Base-by-base conservation (phyloP, 352 stramenopile species). In the Pythium sukuiense region DNA sequence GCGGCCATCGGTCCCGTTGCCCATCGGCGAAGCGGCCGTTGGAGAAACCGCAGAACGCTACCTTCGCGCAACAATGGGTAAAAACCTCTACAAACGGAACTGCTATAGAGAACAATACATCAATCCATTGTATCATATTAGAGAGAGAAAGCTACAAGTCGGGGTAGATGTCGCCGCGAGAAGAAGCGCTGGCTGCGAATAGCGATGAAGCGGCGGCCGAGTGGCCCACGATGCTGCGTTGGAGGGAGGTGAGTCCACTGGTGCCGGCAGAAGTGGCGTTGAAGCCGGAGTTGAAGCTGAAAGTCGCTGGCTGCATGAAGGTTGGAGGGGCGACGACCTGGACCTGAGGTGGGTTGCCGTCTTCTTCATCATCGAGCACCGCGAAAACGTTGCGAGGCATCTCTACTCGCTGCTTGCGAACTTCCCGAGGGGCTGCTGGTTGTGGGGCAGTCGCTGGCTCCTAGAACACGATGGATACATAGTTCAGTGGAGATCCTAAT, bases 271-370 rank as follows among this genome's bases (percentile, higher is more conserved):
- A 32, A 16, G 39, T 20, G 4, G 35, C 26, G 29, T 49, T 39
- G 20, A 45, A 48, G 37, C 43, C 26, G 18, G 30, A 55, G 41
- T 74, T 63, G 30, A 93, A 88, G n/a, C 67, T 80, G 58, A 93
- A 93, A 7, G 85, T 93, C 30, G 85, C 82, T 13, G 85, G 81
- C 63, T 85, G 82, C 58, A 93, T 69, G 60, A 90, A 85, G 46
- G 63, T 65, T 9, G 80, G 63, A n/a, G 56, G 26, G 1, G 61
- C 2, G 37, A 60, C 20, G 53, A 64, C 9, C 29, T 68, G 53
- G 30, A 63, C 14, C 8, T 57, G 13, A 59, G 49, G 65, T 66
- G 70, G 70, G 13, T 63, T 59, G 37, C 80, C 63, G 30, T 85
- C 76, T 9, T 87, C 77, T 9, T 76, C 82, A 14, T 85, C 61